phyloP scores from a whole-genome alignment of 768 basidiomycete genomes.

The Trametes meyenii region DNA sequence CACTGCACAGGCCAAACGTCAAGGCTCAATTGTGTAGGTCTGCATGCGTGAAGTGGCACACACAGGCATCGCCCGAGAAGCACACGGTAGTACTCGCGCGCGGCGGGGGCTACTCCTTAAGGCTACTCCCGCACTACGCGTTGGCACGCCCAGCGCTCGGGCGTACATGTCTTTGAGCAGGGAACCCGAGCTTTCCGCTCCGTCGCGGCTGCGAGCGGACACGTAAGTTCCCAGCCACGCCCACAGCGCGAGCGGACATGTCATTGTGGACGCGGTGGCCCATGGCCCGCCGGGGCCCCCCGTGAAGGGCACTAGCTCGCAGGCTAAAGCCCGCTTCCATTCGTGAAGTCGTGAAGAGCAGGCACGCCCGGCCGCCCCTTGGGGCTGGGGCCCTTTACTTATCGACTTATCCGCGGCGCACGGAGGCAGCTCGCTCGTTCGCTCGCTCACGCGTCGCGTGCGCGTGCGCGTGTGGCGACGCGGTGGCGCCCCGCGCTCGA shows the following conservation, averaged over 20 bases:
- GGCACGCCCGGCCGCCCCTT: not conserved
- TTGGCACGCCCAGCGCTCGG: not conserved
- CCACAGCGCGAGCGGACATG: slow-evolving; percentile 4
- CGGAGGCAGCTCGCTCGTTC: not conserved
- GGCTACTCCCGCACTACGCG: not conserved
- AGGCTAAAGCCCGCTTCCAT: slow-evolving; percentile 13
- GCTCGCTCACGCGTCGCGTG: not conserved
- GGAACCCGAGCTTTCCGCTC: not conserved
- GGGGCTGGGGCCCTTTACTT: not conserved
- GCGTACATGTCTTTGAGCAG: slow-evolving; percentile 7
- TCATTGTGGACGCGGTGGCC: slow-evolving; percentile 1
- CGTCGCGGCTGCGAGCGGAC: not conserved
- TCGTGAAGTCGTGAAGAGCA: not conserved
- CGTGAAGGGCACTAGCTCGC: slow-evolving; percentile 8
- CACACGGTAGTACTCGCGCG: not conserved
- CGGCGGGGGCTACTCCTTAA: not conserved
- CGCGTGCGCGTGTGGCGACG: too few relatives aligned
- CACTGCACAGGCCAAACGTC: not conserved
- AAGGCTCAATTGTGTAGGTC: not conserved
- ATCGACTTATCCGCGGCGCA: not conserved
- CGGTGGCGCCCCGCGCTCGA: too few relatives aligned
- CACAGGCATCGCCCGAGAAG: slow-evolving; percentile 11
- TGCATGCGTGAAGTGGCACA: not conserved
- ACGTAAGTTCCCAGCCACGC: slow-evolving; percentile 18
- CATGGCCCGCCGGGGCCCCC: not conserved